phyloP scores from a whole-genome alignment of 2,329 filamentous ascomycete species.

The Rhynchosporium graminicola region DNA sequence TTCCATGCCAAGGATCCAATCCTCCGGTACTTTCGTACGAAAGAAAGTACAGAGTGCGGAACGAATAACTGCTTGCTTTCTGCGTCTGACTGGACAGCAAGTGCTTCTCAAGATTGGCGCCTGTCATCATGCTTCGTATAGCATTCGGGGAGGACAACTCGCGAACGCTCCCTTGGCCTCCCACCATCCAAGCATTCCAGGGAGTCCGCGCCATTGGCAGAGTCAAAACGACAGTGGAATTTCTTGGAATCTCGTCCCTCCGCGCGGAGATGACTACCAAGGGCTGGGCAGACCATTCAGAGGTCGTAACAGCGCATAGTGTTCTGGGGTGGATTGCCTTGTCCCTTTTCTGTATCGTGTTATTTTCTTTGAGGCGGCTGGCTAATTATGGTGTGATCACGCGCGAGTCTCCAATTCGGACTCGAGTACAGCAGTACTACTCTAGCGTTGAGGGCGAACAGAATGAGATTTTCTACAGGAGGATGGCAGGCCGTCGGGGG shows the following conservation, averaged over 20 bases:
- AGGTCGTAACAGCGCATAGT: slow-evolving; percentile 8
- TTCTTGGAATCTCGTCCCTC: slow-evolving; percentile 17
- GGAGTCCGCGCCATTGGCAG: not conserved
- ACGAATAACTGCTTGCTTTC: slow-evolving; percentile 1
- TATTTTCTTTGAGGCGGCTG: not conserved
- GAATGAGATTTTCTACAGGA: too few species aligned
- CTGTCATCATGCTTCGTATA: slow-evolving; percentile 7
- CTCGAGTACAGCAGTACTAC: too few species aligned
- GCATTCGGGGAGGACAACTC: slow-evolving; percentile 1
- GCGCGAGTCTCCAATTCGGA: not conserved
- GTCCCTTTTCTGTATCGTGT: not conserved
- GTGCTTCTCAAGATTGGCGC: slow-evolving; percentile 7
- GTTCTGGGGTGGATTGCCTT: not conserved
- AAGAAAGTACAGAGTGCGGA: not conserved
- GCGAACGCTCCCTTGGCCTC: not conserved
- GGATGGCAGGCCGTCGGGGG: not conserved
- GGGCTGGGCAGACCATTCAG: slow-evolving; percentile 14
- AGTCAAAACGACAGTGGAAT: slow-evolving; percentile 17
- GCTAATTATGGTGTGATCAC: slow-evolving; percentile 2
- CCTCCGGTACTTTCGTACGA: not conserved
- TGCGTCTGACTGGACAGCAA: not conserved
- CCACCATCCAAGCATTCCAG: not conserved
- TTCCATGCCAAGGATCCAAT: not conserved
- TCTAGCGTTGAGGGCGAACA: not conserved
- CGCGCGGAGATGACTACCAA: slow-evolving; percentile 17